phyloP scores from a whole-genome alignment of 2,329 filamentous ascomycete species.

The Trichoderma sp. region DNA sequence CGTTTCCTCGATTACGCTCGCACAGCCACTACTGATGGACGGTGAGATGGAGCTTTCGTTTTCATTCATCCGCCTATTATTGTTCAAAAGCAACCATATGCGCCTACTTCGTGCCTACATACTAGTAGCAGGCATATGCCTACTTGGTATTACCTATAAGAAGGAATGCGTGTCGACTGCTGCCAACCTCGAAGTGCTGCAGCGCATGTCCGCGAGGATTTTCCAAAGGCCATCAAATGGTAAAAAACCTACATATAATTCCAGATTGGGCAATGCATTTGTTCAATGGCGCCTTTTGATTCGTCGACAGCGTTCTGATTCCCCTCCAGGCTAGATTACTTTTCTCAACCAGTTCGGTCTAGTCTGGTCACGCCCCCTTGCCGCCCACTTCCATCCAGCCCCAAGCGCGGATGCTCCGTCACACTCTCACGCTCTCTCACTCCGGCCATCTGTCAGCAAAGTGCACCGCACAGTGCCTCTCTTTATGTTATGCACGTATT shows the following conservation, averaged over 20 bases:
- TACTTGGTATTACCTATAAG: background rate
- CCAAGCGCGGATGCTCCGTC: background rate
- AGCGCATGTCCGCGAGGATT: background rate
- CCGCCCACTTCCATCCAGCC: background rate
- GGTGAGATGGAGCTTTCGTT: background rate
- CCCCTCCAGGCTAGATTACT: conserved; percentile 20
- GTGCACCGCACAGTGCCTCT: background rate
- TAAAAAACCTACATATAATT: background rate
- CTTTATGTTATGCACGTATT: background rate
- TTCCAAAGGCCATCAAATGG: background rate
- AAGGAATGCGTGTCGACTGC: background rate
- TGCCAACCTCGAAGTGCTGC: background rate
- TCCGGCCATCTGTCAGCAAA: background rate
- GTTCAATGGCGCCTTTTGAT: background rate
- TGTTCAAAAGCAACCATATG: background rate
- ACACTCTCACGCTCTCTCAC: background rate
- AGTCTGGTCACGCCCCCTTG: background rate
- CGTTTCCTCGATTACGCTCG: conserved; percentile 14
- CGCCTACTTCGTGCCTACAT: background rate
- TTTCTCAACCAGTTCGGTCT: conserved; percentile 7
- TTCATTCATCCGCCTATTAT: background rate
- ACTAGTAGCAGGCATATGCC: background rate
- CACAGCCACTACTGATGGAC: background rate
- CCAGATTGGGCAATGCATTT: conserved; percentile 12
- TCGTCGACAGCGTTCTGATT: background rate